These are phyloP conservation scores for Puya raimondii DNA, from an alignment of 176 grass and related monocot species.

Conservation along the genomic window DNA sequence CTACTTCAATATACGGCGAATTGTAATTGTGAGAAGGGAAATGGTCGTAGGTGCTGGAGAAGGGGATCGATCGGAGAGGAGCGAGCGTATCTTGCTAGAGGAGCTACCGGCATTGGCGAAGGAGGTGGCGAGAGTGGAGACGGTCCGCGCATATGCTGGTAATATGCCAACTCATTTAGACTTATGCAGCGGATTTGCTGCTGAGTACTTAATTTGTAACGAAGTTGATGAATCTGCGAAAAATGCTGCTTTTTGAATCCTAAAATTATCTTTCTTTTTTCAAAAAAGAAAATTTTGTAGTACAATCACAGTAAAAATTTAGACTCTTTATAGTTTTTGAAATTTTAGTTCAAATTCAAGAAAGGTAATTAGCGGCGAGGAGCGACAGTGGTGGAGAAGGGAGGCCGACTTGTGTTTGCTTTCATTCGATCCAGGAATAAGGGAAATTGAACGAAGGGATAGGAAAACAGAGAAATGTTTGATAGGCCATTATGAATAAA, in stretches of 20 bases:
- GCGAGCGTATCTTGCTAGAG: conserved; percentile 34
- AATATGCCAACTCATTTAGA: background rate
- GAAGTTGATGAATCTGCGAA: background rate
- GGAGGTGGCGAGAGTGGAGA: conserved; percentile 76
- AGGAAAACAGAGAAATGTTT: too few relatives aligned
- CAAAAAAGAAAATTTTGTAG: too few relatives aligned
- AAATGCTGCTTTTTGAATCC: background rate
- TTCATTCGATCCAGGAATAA: too few relatives aligned
- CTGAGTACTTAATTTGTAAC: background rate
- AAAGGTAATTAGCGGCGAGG: too few relatives aligned
- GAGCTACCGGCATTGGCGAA: conserved; percentile 65
- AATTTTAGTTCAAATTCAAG: too few relatives aligned
- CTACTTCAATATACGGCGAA: background rate
- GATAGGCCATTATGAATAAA: too few relatives aligned
- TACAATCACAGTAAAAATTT: too few relatives aligned
- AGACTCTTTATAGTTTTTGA: too few relatives aligned
- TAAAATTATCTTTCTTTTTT: too few relatives aligned
- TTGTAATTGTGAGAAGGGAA: background rate
- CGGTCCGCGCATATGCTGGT: conserved; percentile 65
- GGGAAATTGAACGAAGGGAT: too few relatives aligned
- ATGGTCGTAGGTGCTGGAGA: conserved; percentile 22
- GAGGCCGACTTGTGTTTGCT: too few relatives aligned
- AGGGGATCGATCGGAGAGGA: conserved; percentile 17
- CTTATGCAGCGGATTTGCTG: background rate
- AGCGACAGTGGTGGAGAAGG: too few relatives aligned